Conservation (phyloP, 202 grass and related monocot genomes). For the Hordeum pubiflorum region DNA sequence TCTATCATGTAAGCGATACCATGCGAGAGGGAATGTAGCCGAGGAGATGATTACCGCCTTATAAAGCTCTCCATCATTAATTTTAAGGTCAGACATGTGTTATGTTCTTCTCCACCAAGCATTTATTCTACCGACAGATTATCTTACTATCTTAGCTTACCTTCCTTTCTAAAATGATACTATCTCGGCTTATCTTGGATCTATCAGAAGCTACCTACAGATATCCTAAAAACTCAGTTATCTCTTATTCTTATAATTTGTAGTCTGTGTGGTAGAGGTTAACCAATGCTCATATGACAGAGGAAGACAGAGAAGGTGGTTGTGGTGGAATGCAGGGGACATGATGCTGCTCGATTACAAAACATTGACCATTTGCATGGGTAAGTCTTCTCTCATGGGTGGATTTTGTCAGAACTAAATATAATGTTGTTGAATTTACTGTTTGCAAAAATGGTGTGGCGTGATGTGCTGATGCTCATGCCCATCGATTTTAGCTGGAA, state of each 20-base stretch:
- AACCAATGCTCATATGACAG: slow-evolving; percentile 35
- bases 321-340: slow-evolving; percentile 87
- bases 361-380: slow-evolving; percentile 80
- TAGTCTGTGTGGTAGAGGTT: neutral
- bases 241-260: slow-evolving; percentile 3
- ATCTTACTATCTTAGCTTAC: neutral
- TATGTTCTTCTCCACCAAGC: neutral
- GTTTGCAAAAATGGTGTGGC: neutral
- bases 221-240: neutral
- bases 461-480: neutral
- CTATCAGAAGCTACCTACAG: neutral
- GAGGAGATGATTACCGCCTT: slow-evolving; percentile 87
- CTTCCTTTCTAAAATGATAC: neutral
- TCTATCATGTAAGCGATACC: slow-evolving; percentile 56
- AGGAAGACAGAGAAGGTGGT: slow-evolving; percentile 66
- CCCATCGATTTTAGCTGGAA: neutral
- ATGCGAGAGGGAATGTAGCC: slow-evolving; percentile 94
- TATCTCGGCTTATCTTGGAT: neutral
- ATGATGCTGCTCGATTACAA: slow-evolving; percentile 87
- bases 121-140: slow-evolving; percentile 7
- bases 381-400: slow-evolving; percentile 17
- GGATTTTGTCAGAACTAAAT: slow-evolving; percentile 6
- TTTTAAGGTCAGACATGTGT: slow-evolving; percentile 55
- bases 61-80: slow-evolving; percentile 88
- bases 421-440: neutral